Base-by-base conservation (phyloP, 2,329 filamentous ascomycete species). In the Apiospora hydei region DNA sequence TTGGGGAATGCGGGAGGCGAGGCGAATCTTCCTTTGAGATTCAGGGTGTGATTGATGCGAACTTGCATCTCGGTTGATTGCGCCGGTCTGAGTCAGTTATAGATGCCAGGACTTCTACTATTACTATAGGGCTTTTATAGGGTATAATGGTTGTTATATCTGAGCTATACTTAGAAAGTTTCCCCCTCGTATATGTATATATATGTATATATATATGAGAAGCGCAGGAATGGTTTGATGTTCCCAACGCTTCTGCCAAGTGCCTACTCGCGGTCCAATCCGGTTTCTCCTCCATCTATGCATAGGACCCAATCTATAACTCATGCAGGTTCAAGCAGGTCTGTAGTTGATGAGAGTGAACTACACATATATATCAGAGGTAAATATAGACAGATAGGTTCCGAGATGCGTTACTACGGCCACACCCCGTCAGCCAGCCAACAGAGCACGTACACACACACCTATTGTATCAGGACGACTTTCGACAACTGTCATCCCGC, bases 31-130 rank as follows among this genome's bases (percentile, higher is more conserved):
- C 53, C 53, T 61, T 16, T 44, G 13, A 61, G 53, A 61, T 61
- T 61, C 53, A 61, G 53, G 53, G 53, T 61, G 53, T 61, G 53
- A 61, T 61, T 61, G 53, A 61, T 61, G 53, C 53, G 53, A 61
- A 38, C 53, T 64, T 64, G 34, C 57, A 64, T 64, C 57, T 64
- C 57, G 57, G 57, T 41, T 41, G 57, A 24, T 38, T 41, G 57
- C 57, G 57, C 57, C 57, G 57, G 57, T 64, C 21, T 64, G 34
- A 64, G 18, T 64, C 57, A 64, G 34, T 64, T 64, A 64, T 64
- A 64, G 57, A 41, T 41, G n/a, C 14, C 18, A 18, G 44, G 18
- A 14, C 3, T 64, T 64, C 4, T 64, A 10, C 57, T 64, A 64
- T 64, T 21, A 21, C 53, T 61, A 18, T 8, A 34, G 49, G 49